Base-by-base conservation (phyloP, 2,329 filamentous ascomycete species). In the Lachnellula arida region DNA sequence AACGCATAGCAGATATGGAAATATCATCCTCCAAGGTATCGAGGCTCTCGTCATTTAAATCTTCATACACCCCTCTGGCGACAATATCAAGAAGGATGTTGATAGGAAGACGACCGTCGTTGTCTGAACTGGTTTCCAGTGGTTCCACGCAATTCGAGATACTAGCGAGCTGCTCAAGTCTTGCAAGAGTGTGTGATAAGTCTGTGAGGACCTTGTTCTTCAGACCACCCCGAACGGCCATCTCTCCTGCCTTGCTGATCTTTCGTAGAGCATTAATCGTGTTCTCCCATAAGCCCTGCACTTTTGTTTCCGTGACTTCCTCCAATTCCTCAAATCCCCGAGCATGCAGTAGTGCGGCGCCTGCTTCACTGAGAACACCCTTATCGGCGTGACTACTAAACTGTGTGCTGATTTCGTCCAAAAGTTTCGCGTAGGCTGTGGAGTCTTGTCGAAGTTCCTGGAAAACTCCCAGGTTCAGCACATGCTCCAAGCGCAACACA, bases 361-460 rank as follows among this genome's bases (percentile, higher is more conserved):
- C 87, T 14, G 91, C 93, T 71, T 97, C 92, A 11, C 85, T 84
- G 46, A 99, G 78, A 17, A 97, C 92, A 54, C 83, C 82, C 65
- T 89, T 88, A 66, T 96, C 90, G 44, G 89, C 89, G 68, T 99
- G 94, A n/a, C 91, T 85, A 65, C 88, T 85, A 74, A 99, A 97
- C 66, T 99, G 94, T 56, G 90, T 91, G 71, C 89, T 91, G 64
- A 97, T 91, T 66, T 97, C 92, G 63, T 96, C 91, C 1, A 99
- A 77, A 32, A 97, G 76, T 22, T 87, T 84, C 6, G 86, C 83
- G 68, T 95, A 96, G 2, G 85, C 87, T 1, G 87, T 86, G 0
- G 90, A 84, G 62, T 95, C 91, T 69, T 96, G 91, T 51, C 92
- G 87, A 39, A 97, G 77, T 67, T 96, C 89, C 68, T 92, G 87